phyloP scores from a whole-genome alignment of 805 yeast genomes.

The Candida takata region DNA sequence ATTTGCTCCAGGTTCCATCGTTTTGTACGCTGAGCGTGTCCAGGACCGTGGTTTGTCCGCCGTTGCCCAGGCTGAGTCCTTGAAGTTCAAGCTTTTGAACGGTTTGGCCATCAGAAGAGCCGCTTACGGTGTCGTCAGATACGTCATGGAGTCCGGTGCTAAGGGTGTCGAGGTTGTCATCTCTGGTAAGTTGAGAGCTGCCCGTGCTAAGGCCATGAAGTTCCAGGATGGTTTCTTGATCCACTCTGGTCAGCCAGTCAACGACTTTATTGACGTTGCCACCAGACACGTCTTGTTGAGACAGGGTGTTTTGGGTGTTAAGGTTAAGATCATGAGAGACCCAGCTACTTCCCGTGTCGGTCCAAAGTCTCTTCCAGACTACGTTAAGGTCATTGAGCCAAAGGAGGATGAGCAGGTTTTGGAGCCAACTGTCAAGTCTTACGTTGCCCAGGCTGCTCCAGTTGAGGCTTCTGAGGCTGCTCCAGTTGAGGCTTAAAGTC shows the following conservation, averaged over 20 bases:
- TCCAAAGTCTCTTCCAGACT: constrained; percentile 93
- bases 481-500: constrained; percentile 6
- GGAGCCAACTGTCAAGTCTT: constrained; percentile 78
- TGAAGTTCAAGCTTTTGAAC: constrained; percentile 94
- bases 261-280: constrained; percentile 96
- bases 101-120: constrained; percentile 99
- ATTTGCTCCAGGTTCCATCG: constrained; percentile 87
- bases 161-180: constrained; percentile 99
- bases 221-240: constrained; percentile 99
- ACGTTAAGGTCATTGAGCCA: constrained; percentile 86
- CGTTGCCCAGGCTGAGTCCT: constrained; percentile 99
- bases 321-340: constrained; percentile 99
- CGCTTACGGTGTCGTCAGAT: constrained; percentile 99
- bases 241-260: constrained; percentile 99
- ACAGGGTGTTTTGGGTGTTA: constrained; percentile 99
- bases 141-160: constrained; percentile 99
- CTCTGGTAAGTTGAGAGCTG: constrained; percentile 99
- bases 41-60: constrained; percentile 99
- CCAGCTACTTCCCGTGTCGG: constrained; percentile 81
- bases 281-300: constrained; percentile 99
- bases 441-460: constrained; percentile 31
- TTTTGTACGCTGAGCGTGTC: constrained; percentile 97
- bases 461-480: constrained; percentile 13
- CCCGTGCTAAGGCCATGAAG: constrained; percentile 99
- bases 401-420: constrained; percentile 83